Evolutionary conservation across 164 flowering plant genomes (phyloP).

Genomic region (Umbellularia californica): DNA sequence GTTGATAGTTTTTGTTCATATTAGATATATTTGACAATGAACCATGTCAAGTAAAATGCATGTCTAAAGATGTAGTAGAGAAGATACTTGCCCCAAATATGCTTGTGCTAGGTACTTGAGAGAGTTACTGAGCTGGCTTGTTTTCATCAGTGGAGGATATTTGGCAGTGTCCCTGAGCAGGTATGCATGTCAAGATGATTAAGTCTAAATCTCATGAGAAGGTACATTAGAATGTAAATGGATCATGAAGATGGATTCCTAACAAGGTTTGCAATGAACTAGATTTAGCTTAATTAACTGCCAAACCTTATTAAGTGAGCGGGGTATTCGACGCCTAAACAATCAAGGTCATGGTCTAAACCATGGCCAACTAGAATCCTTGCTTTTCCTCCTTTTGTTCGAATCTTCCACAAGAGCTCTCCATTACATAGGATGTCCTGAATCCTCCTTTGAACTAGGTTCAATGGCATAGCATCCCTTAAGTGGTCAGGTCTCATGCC

Average conservation of each 20-base stretch:
- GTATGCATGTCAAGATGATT: not conserved
- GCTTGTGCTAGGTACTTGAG: slow-evolving; percentile 80
- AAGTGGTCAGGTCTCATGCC: slow-evolving; percentile 70
- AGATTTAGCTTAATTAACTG: not conserved
- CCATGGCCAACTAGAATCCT: slow-evolving; percentile 96
- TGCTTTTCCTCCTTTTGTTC: slow-evolving; percentile 64
- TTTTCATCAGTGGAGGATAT: slow-evolving; percentile 90
- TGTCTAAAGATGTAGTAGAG: not conserved
- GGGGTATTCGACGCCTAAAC: slow-evolving; percentile 73
- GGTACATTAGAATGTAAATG: not conserved
- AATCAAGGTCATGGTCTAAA: slow-evolving; percentile 72
- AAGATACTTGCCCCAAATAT: slow-evolving; percentile 60
- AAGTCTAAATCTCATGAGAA: not conserved
- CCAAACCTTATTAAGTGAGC: slow-evolving; percentile 53
- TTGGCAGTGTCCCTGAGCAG: slow-evolving; percentile 72
- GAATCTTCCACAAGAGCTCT: slow-evolving; percentile 77
- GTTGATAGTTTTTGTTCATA: too few species aligned
- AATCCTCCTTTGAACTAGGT: slow-evolving; percentile 62
- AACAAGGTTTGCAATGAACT: not conserved
- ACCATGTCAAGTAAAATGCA: not conserved
- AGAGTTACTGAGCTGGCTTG: slow-evolving; percentile 95
- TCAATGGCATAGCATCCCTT: slow-evolving; percentile 72
- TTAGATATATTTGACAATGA: too few species aligned
- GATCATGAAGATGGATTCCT: not conserved
- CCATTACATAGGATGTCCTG: slow-evolving; percentile 87